A percentile compares a stretch with the other conserved stretches of the same genome.
These are phyloP conservation scores for Vigna mungo DNA, from an alignment of 306 rosid species.

Conservation along the genomic window DNA sequence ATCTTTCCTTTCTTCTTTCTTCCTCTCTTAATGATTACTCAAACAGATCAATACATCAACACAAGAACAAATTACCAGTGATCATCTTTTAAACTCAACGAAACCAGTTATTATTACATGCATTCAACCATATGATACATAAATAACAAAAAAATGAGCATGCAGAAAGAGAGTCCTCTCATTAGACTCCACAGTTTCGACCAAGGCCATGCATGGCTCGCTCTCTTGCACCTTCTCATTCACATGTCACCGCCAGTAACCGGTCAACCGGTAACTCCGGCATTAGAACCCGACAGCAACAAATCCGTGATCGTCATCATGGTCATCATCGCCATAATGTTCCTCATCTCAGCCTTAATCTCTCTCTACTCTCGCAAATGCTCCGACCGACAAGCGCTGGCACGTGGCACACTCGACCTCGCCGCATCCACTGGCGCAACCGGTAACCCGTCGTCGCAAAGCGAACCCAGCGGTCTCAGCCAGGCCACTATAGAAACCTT, in stretches of 20 bases:
- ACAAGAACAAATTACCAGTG: not conserved
- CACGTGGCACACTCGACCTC: slow-evolving; percentile 28
- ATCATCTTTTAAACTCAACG: not conserved
- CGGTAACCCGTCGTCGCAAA: not conserved
- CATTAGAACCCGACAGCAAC: slow-evolving; percentile 18
- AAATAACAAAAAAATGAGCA: not conserved
- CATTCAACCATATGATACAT: slow-evolving; percentile 16
- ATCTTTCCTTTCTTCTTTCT: not conserved
- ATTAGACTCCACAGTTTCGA: not conserved
- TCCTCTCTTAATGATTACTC: not conserved
- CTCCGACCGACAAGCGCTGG: slow-evolving; percentile 34
- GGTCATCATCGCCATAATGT: slow-evolving; percentile 53
- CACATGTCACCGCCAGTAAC: slow-evolving; percentile 30
- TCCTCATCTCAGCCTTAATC: slow-evolving; percentile 67
- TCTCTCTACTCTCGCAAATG: slow-evolving; percentile 84
- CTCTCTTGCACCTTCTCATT: slow-evolving; percentile 18
- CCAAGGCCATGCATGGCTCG: slow-evolving; percentile 22
- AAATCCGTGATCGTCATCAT: slow-evolving; percentile 58
- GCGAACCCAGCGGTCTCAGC: slow-evolving; percentile 55
- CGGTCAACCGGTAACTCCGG: slow-evolving; percentile 36
- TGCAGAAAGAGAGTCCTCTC: slow-evolving; percentile 7
- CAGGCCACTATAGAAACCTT: slow-evolving; percentile 62
- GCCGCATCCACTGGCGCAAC: not conserved
- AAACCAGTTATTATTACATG: slow-evolving; percentile 12
- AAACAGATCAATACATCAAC: not conserved